Conservation (phyloP, 83 land plant species). For the Picea mariana region DNA sequence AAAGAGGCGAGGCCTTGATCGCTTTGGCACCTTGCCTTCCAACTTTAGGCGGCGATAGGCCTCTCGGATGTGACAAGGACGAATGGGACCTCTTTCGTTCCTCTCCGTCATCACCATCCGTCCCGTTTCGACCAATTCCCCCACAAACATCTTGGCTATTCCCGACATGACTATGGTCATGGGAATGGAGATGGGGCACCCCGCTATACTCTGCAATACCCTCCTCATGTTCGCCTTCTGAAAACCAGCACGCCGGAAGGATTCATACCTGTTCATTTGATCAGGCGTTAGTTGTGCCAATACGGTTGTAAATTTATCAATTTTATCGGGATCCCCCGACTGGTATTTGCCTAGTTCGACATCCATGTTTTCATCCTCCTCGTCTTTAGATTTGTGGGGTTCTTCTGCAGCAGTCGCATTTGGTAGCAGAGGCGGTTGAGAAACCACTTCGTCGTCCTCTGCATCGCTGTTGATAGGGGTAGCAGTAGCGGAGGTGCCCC, state of each 20-base stretch:
- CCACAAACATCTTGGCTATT: conserved; percentile 97
- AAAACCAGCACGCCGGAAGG: conserved; percentile 87
- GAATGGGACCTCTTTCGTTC: conserved; percentile 83
- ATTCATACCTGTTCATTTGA: conserved; percentile 92
- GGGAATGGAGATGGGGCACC: conserved; percentile 82
- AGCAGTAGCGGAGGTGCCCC: no score
- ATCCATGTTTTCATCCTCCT: conserved; percentile 8
- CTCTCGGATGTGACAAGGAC: conserved; percentile 94
- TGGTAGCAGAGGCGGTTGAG: not conserved
- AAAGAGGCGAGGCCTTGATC: conserved; percentile 79
- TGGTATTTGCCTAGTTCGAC: not conserved
- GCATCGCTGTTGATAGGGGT: no score
- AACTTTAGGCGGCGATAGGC: conserved; percentile 90
- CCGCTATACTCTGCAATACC: conserved; percentile 87
- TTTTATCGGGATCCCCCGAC: not conserved
- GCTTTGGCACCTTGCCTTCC: conserved; percentile 88
- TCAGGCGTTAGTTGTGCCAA: conserved; percentile 81
- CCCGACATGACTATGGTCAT: conserved; percentile 97
- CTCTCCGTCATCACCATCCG: conserved; percentile 89
- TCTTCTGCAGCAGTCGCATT: not conserved
- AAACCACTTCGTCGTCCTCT: conserved; percentile 9
- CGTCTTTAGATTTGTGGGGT: not conserved
- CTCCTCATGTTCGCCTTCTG: conserved; percentile 87
- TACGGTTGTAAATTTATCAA: conserved; percentile 7
- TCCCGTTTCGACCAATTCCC: conserved; percentile 93